Percentiles rank a stretch among this genome's conserved stretches.
Evolutionary conservation across 1,284 basidiomycete species (phyloP).

Genomic region (Naganishia liquefaciens): DNA sequence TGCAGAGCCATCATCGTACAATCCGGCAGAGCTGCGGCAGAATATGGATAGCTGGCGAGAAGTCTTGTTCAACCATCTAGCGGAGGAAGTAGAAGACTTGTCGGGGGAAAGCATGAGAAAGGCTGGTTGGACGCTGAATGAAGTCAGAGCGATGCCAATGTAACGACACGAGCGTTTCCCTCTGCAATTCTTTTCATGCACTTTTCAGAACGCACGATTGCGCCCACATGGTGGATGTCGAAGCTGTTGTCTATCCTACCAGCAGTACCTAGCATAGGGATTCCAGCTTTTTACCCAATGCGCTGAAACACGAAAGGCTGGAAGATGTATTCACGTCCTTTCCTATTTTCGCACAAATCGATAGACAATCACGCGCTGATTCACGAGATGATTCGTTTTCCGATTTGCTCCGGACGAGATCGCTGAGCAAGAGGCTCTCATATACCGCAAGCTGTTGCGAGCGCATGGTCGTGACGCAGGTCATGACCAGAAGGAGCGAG

Average conservation of each 20-base stretch:
- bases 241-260: neutral
- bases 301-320: too few relatives aligned
- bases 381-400: too few relatives aligned
- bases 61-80: conserved; percentile 67
- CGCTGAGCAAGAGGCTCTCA: too few relatives aligned
- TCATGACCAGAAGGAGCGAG: too few relatives aligned
- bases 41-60: conserved; percentile 66
- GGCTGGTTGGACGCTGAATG: conserved; percentile 64
- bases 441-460: too few relatives aligned
- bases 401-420: too few relatives aligned
- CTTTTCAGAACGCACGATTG: neutral
- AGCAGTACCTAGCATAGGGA: neutral
- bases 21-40: conserved; percentile 60
- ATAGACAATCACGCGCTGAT: too few relatives aligned
- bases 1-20: conserved; percentile 60
- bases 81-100: conserved; percentile 68
- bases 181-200: neutral
- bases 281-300: too few relatives aligned
- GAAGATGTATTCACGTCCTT: too few relatives aligned
- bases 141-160: conserved; percentile 60
- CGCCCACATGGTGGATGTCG: neutral
- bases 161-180: conserved; percentile 32
- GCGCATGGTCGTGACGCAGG: too few relatives aligned
- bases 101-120: conserved; percentile 64
- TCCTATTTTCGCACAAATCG: too few relatives aligned